These are phyloP conservation scores for Chromera velia DNA, from an alignment of 73 alveolate genomes.

Conservation along the genomic window DNA sequence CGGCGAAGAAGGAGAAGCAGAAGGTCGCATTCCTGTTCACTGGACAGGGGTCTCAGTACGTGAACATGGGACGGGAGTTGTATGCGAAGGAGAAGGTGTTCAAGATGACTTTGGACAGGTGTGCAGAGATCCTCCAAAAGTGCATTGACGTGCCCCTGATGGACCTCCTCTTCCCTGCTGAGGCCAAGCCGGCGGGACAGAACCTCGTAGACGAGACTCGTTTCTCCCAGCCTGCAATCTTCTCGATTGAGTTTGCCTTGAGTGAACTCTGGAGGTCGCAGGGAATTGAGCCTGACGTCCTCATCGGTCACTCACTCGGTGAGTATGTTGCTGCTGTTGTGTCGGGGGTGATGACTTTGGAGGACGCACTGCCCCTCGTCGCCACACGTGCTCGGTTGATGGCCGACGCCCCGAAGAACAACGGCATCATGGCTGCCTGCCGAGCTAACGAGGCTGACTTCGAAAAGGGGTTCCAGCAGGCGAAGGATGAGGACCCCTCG, in stretches of 20 bases:
- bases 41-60: not conserved
- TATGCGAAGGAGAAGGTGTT: constrained; percentile 4
- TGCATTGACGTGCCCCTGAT: not conserved
- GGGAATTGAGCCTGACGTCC: constrained; percentile 25
- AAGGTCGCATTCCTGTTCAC: not conserved
- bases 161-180: not conserved
- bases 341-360: not conserved
- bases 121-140: not conserved
- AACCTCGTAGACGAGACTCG: not conserved
- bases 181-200: not conserved
- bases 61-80: constrained; percentile 7
- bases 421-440: not conserved
- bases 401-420: not conserved
- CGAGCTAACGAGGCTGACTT: not conserved
- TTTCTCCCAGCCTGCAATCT: not conserved
- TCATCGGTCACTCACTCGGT: constrained; percentile 16
- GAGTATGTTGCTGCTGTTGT: constrained; percentile 4
- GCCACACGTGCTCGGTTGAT: not conserved
- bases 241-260: constrained; percentile 19
- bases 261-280: constrained; percentile 21
- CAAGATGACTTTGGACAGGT: constrained; percentile 20
- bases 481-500: not conserved
- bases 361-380: not conserved
- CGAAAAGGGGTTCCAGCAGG: not conserved
- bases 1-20: too few relatives aligned